These are phyloP conservation scores for Pleurotus djamor DNA, from an alignment of 768 basidiomycete genomes.

Conservation along the genomic window DNA sequence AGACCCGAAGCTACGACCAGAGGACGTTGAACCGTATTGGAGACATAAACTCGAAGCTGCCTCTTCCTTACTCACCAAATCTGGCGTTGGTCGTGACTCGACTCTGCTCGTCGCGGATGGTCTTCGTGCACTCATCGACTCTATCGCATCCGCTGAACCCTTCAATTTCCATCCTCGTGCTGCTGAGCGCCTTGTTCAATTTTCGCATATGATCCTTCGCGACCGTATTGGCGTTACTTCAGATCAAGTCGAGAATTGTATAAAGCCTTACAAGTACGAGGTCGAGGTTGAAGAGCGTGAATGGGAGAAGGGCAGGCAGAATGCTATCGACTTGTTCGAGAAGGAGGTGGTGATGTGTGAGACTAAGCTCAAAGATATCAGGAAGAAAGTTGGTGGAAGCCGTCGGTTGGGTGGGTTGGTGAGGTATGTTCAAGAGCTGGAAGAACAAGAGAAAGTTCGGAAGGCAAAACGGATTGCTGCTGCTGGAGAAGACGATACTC, in stretches of 20 bases:
- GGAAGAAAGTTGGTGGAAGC: slow-evolving; percentile 85
- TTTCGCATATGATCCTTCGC: slow-evolving; percentile 89
- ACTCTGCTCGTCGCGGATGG: slow-evolving; percentile 95
- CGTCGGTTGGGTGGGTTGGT: slow-evolving; percentile 77
- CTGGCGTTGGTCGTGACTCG: slow-evolving; percentile 91
- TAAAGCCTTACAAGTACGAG: slow-evolving; percentile 99
- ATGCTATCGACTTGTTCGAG: slow-evolving; percentile 78
- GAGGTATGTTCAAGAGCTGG: slow-evolving; percentile 76
- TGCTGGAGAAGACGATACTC: slow-evolving; percentile 34
- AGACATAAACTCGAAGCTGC: slow-evolving; percentile 95
- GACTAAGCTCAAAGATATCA: slow-evolving; percentile 80
- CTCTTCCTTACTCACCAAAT: slow-evolving; percentile 90
- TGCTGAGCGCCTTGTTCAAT: slow-evolving; percentile 86
- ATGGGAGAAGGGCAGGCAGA: slow-evolving; percentile 83
- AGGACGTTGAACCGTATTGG: slow-evolving; percentile 90
- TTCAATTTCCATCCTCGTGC: slow-evolving; percentile 90
- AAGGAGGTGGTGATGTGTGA: slow-evolving; percentile 86
- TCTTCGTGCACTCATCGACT: slow-evolving; percentile 84
- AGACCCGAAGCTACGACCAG: slow-evolving; percentile 66
- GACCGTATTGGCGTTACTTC: slow-evolving; percentile 94
- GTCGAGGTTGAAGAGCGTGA: slow-evolving; percentile 92
- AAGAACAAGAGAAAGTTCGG: slow-evolving; percentile 72
- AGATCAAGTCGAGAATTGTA: slow-evolving; percentile 99
- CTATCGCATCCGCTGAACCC: slow-evolving; percentile 85
- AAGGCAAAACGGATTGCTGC: slow-evolving; percentile 44